These are phyloP conservation scores for Euphorbia tirucalli DNA, from an alignment of 345 rosid genomes.

Conservation along the genomic window DNA sequence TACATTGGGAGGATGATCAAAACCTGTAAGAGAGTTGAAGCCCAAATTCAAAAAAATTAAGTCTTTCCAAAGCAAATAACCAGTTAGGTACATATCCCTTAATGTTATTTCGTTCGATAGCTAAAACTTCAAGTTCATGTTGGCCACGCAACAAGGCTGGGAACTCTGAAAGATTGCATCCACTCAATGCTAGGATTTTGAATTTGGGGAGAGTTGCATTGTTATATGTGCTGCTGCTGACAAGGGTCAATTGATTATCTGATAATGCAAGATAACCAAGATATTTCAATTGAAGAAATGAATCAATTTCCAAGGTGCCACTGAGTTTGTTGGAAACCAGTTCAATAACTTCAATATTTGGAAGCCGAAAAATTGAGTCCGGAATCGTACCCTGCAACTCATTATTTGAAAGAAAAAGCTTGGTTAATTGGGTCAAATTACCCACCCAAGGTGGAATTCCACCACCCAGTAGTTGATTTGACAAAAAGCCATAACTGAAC, in stretches of 20 bases:
- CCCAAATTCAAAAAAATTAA: background rate
- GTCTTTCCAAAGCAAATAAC: background rate
- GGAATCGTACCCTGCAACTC: background rate
- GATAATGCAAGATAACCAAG: background rate
- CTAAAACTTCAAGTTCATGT: background rate
- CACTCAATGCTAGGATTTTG: background rate
- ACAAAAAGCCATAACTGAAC: too few species aligned
- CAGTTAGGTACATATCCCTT: constrained; percentile 10
- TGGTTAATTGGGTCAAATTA: background rate
- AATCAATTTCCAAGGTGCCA: background rate
- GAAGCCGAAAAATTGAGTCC: background rate
- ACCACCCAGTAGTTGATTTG: too few species aligned
- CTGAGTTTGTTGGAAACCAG: background rate
- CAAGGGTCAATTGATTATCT: constrained; percentile 2
- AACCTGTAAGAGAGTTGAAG: constrained; percentile 4
- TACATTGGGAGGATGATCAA: background rate
- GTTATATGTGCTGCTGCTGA: background rate
- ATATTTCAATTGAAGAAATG: background rate
- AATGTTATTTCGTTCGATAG: constrained; percentile 21
- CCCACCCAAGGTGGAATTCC: too few species aligned
- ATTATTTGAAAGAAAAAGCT: too few species aligned
- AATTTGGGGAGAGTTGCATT: background rate
- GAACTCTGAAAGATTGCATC: constrained; percentile 19
- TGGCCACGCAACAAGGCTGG: constrained; percentile 23
- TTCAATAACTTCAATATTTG: background rate